phyloP scores from a whole-genome alignment of 441 rosid genomes.

The Melianthus villosus region DNA sequence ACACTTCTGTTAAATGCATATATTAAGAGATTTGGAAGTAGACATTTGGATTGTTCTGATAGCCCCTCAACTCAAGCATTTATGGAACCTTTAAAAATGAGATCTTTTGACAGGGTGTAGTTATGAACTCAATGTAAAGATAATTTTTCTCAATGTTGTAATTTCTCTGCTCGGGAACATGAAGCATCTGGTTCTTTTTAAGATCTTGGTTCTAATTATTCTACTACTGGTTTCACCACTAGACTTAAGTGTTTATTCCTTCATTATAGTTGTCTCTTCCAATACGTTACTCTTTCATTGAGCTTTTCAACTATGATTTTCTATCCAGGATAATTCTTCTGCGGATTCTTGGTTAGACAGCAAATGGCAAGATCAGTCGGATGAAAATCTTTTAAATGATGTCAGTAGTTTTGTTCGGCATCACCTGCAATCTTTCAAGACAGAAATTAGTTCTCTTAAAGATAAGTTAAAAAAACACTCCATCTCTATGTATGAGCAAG shows the following conservation, averaged over 20 bases:
- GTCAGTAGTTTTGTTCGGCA: constrained; percentile 28
- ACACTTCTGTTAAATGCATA: no score
- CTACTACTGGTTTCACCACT: no score
- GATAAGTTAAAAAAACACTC: constrained; percentile 35
- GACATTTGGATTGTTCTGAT: no score
- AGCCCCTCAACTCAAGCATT: no score
- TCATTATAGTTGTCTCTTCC: no score
- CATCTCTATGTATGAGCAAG: constrained; percentile 33
- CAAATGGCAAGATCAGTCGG: constrained; percentile 28
- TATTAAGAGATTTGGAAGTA: no score
- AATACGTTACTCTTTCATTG: constrained; percentile 7
- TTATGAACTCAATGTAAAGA: no score
- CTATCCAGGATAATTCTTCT: constrained; percentile 35
- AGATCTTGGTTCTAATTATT: no score
- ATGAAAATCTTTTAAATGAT: constrained; percentile 22
- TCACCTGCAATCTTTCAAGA: constrained; percentile 39
- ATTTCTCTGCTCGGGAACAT: background rate
- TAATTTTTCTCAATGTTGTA: background rate
- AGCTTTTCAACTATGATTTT: constrained; percentile 12
- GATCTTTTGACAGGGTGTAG: no score
- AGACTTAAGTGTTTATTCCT: no score
- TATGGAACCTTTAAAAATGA: no score
- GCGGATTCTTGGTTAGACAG: constrained; percentile 27
- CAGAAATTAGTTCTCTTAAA: constrained; percentile 30
- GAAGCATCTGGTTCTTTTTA: background rate